Conservation (phyloP, 305 asterid genomes). For the Petunia hybrid region DNA sequence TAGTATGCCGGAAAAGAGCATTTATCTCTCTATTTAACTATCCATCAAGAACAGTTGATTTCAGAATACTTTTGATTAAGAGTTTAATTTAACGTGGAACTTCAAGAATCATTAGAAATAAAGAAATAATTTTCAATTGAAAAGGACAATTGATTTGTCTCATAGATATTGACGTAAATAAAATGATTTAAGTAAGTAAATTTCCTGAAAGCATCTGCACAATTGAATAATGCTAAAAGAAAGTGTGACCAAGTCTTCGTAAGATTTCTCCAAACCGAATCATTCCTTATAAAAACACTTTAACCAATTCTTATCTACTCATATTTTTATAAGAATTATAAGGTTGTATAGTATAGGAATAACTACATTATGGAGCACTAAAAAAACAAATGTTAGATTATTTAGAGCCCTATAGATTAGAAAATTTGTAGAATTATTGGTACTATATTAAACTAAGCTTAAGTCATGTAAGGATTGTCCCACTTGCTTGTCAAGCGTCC, state of each 20-base stretch:
- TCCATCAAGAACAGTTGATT: neutral
- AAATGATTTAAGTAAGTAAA: conserved; percentile 4
- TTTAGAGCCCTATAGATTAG: neutral
- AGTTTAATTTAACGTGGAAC: neutral
- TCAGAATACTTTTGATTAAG: neutral
- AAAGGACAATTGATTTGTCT: conserved; percentile 24
- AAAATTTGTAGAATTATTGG: neutral
- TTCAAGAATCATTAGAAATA: neutral
- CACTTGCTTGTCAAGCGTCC: neutral
- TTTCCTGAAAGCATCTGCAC: neutral
- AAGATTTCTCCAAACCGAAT: neutral
- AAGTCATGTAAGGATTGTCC: neutral
- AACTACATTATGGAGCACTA: neutral
- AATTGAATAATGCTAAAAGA: neutral
- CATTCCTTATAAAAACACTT: neutral
- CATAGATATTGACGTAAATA: neutral
- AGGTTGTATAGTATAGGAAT: neutral
- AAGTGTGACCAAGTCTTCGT: conserved; percentile 26
- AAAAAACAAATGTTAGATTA: neutral
- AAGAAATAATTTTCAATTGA: neutral
- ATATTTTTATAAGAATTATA: neutral
- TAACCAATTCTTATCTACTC: conserved; percentile 18
- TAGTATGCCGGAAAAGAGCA: too few relatives aligned
- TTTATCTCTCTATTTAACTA: neutral
- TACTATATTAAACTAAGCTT: neutral